Conservation (phyloP, 345 rosid species). For the Brassica carinata region DNA sequence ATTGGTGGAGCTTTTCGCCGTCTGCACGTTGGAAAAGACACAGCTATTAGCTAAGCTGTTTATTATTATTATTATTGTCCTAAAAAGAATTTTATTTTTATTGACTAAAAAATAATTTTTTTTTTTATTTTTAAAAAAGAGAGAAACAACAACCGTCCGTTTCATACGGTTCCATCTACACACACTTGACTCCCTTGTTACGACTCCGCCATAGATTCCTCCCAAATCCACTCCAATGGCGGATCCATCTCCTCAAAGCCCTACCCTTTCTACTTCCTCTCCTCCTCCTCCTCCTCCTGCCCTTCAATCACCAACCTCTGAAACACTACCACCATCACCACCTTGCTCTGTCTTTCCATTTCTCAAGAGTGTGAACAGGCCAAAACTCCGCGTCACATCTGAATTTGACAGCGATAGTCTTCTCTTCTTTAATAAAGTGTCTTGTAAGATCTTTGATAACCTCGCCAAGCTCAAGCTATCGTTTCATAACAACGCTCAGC, state of each 20-base stretch:
- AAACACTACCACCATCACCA: slow-evolving; percentile 32
- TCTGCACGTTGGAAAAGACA: neutral
- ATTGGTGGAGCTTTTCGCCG: too few relatives aligned
- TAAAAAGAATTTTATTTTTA: too few relatives aligned
- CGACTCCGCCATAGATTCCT: slow-evolving; percentile 20
- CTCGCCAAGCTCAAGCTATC: slow-evolving; percentile 81
- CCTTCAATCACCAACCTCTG: slow-evolving; percentile 27
- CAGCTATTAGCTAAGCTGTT: neutral
- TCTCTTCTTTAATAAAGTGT: slow-evolving; percentile 69
- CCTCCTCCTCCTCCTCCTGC: slow-evolving; percentile 4
- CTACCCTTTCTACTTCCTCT: slow-evolving; percentile 34
- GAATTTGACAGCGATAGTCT: slow-evolving; percentile 90
- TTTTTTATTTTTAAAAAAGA: neutral
- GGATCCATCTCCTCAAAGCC: slow-evolving; percentile 45
- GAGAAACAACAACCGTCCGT: slow-evolving; percentile 40
- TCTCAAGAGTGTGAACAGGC: slow-evolving; percentile 50
- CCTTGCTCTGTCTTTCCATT: slow-evolving; percentile 26
- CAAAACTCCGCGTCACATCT: slow-evolving; percentile 68
- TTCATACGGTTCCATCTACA: neutral
- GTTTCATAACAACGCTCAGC: slow-evolving; percentile 64
- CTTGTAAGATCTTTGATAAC: slow-evolving; percentile 78
- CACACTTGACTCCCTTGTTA: neutral
- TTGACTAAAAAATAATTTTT: too few relatives aligned
- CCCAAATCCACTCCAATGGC: slow-evolving; percentile 45
- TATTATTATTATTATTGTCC: too few relatives aligned